A percentile compares a stretch with the other conserved stretches of the same genome.
phyloP scores from a whole-genome alignment of 2,329 filamentous ascomycete genomes.

The Fusarium torulosum region DNA sequence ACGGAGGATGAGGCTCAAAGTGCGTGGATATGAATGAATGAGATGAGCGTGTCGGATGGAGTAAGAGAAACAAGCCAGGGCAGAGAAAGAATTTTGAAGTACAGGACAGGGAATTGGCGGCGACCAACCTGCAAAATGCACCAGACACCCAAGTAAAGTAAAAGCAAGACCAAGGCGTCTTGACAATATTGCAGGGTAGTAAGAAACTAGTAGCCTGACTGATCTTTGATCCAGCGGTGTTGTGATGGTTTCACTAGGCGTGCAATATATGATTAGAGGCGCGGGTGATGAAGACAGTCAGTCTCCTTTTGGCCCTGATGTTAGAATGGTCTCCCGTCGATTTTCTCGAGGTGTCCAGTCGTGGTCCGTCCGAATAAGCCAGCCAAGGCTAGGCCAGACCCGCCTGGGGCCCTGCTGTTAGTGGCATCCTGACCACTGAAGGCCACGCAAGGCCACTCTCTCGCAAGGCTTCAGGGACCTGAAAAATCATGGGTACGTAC shows the following conservation, averaged over 20 bases:
- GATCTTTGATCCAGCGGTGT: conserved; percentile 11
- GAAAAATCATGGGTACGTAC: conserved; percentile 39
- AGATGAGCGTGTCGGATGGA: conserved; percentile 51
- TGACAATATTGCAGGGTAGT: conserved; percentile 14
- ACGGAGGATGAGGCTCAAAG: conserved; percentile 40
- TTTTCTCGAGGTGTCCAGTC: conserved; percentile 55
- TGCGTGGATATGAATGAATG: conserved; percentile 42
- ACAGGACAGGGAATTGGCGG: conserved; percentile 43
- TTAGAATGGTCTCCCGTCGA: conserved; percentile 50
- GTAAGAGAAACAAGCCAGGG: conserved; percentile 48
- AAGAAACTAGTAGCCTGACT: background rate
- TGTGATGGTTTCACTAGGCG: conserved; percentile 20
- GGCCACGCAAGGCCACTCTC: conserved; percentile 25
- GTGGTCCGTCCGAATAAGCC: conserved; percentile 58
- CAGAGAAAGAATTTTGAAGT: conserved; percentile 51
- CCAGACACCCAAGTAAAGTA: conserved; percentile 24
- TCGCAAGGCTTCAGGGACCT: conserved; percentile 33
- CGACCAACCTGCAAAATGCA: conserved; percentile 36
- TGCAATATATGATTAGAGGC: conserved; percentile 40
- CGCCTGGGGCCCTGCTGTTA: conserved; percentile 40
- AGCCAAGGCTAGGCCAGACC: conserved; percentile 38
- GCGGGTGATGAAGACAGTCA: conserved; percentile 44
- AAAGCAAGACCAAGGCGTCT: conserved; percentile 29
- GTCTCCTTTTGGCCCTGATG: conserved; percentile 53
- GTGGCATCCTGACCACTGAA: conserved; percentile 41